These are phyloP conservation scores for Aspergillus caelatus DNA, from an alignment of 2,329 filamentous ascomycete species.

Conservation along the genomic window DNA sequence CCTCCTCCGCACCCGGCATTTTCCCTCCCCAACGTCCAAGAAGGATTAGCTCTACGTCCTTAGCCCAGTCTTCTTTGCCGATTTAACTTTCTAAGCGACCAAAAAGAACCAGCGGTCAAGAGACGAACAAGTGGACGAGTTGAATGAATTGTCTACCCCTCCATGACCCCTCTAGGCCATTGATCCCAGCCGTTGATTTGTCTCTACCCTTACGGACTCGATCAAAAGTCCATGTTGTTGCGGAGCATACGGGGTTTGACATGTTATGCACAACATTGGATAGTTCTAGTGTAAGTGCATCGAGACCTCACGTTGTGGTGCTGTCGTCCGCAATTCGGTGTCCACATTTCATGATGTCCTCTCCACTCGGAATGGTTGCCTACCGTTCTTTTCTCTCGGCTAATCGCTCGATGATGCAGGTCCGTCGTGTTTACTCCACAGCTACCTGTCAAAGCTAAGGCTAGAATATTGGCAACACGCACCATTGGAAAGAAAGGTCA, in stretches of 20 bases:
- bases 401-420: not conserved
- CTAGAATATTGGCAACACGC: not conserved
- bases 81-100: not conserved
- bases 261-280: not conserved
- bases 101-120: conserved; percentile 7
- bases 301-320: not conserved
- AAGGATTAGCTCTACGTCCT: not conserved
- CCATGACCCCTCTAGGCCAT: not conserved
- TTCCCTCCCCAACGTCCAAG: conserved; percentile 2
- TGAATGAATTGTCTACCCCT: not conserved
- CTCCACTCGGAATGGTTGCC: not conserved
- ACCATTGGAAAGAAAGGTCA: not conserved
- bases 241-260: not conserved
- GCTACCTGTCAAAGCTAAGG: not conserved
- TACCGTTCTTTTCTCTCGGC: not conserved
- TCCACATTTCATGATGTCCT: not conserved
- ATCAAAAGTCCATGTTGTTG: not conserved
- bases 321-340: not conserved
- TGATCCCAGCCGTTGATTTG: not conserved
- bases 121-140: not conserved
- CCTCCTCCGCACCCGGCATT: conserved; percentile 12
- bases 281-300: not conserved
- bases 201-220: not conserved
- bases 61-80: not conserved
- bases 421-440: not conserved